These are phyloP conservation scores for Davidsoniella neocaledoniae DNA, from an alignment of 2,329 filamentous ascomycete species.

Conservation along the genomic window DNA sequence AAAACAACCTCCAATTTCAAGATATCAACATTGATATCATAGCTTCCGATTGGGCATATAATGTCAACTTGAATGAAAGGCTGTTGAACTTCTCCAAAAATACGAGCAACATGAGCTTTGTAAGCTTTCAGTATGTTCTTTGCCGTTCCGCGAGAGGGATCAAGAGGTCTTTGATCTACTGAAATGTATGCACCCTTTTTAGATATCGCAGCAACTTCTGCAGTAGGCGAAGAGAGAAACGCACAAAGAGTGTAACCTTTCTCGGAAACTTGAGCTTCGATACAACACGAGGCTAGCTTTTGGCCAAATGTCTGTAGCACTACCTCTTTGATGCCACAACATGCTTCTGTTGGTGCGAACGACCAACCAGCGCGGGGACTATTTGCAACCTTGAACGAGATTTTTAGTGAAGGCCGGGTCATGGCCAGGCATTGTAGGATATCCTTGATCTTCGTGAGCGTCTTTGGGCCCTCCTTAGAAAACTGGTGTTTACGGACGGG, in stretches of 20 bases:
- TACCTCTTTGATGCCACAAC: slow-evolving; percentile 28
- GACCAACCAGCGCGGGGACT: slow-evolving; percentile 36
- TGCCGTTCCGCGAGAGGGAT: slow-evolving; percentile 33
- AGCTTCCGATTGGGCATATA: slow-evolving; percentile 40
- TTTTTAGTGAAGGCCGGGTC: slow-evolving; percentile 43
- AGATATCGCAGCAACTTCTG: slow-evolving; percentile 26
- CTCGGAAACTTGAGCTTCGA: slow-evolving; percentile 22
- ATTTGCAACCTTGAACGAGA: slow-evolving; percentile 43
- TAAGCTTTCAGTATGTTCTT: slow-evolving; percentile 42
- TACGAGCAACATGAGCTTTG: slow-evolving; percentile 29
- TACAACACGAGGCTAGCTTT: slow-evolving; percentile 37
- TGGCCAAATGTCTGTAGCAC: slow-evolving; percentile 45
- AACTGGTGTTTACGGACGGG: slow-evolving; percentile 46
- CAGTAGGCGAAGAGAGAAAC: slow-evolving; percentile 37
- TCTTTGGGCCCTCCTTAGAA: slow-evolving; percentile 40
- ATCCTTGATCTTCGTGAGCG: slow-evolving; percentile 38
- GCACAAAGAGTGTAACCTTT: slow-evolving; percentile 31
- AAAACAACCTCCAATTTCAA: slow-evolving; percentile 59
- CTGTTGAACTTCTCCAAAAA: slow-evolving; percentile 23
- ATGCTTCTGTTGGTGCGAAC: slow-evolving; percentile 30
- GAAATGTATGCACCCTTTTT: slow-evolving; percentile 43
- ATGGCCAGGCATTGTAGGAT: slow-evolving; percentile 49
- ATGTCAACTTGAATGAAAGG: slow-evolving; percentile 50
- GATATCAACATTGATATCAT: slow-evolving; percentile 57
- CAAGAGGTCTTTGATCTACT: slow-evolving; percentile 50